These are phyloP conservation scores for Hordeum vulgare DNA, from an alignment of 176 grass and related monocot species.

Conservation along the genomic window MorexV3_pseudomolecules_assembly NC_058519.1:43790633-43791132, in stretches of 20 bases:
- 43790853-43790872: neutral
- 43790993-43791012: neutral
- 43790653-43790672: neutral
- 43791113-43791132: neutral
- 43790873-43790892: neutral
- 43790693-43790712: neutral
- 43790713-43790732: neutral
- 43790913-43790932: neutral
- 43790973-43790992: neutral
- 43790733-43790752: neutral
- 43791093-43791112: constrained; percentile 68
- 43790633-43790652: neutral
- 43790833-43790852: neutral
- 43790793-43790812: neutral
- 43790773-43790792: neutral
- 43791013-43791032: neutral
- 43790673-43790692: neutral
- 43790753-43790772: neutral
- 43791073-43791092: constrained; percentile 89
- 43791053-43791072: constrained; percentile 65
- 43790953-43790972: neutral
- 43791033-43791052: constrained; percentile 25
- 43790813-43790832: neutral
- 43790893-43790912: neutral
- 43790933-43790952: neutral